phyloP scores from a whole-genome alignment of 441 rosid genomes.

The Populus tomentosa region DNA sequence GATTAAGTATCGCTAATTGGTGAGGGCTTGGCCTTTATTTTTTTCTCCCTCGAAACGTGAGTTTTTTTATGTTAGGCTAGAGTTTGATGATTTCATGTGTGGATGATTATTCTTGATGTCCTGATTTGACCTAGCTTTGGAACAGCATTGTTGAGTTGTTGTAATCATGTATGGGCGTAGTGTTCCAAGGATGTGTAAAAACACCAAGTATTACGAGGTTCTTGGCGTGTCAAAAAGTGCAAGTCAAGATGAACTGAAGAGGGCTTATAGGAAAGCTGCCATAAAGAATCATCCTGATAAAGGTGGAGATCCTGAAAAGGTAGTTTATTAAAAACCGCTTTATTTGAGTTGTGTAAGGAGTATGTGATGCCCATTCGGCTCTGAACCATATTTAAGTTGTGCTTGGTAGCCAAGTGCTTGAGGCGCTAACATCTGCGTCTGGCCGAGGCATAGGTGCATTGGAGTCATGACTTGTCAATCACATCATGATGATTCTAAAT shows the following conservation, averaged over 20 bases:
- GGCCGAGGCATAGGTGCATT: background rate
- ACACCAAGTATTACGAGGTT: constrained; percentile 55
- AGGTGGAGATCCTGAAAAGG: constrained; percentile 94
- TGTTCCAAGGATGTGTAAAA: constrained; percentile 49
- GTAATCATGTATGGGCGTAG: constrained; percentile 52
- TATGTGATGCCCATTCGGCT: background rate
- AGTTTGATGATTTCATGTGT: background rate
- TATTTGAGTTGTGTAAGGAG: background rate
- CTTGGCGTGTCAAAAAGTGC: constrained; percentile 59
- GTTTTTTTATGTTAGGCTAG: background rate
- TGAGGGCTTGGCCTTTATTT: background rate
- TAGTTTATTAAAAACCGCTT: constrained; percentile 8
- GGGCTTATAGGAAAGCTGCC: constrained; percentile 79
- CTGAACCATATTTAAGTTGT: background rate
- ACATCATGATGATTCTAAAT: background rate
- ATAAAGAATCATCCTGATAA: constrained; percentile 90
- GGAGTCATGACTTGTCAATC: constrained; percentile 3
- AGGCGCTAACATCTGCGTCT: background rate
- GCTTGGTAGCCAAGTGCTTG: background rate
- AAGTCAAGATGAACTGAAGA: constrained; percentile 68
- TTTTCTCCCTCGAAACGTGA: background rate
- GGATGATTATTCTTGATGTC: background rate
- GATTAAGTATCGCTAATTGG: background rate
- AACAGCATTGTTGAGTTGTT: background rate
- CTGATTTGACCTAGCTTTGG: background rate